A percentile compares a stretch with the other conserved stretches of the same genome.
Evolutionary conservation across 208 protist genomes (phyloP).

Genomic region (Crithidia bombi): DNA sequence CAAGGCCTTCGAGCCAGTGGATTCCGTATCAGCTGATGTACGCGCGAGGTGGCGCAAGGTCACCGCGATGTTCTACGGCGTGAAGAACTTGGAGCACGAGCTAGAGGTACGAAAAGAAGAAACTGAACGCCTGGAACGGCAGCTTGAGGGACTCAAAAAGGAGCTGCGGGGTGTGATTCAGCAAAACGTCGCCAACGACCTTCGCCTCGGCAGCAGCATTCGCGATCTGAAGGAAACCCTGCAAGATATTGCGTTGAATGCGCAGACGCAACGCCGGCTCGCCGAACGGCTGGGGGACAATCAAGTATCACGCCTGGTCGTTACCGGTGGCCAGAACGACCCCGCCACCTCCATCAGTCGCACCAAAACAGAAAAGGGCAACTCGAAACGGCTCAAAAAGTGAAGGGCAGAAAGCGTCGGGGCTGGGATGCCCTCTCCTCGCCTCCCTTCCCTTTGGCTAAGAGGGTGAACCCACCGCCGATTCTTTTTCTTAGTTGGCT

Average conservation of each 20-base stretch:
- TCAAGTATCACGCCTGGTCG: constrained; percentile 29
- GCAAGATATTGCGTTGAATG: constrained; percentile 67
- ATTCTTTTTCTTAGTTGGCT: background rate
- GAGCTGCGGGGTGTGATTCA: constrained; percentile 41
- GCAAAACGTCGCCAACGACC: constrained; percentile 44
- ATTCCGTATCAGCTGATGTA: constrained; percentile 26
- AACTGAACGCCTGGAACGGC: constrained; percentile 31
- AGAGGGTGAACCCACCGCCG: background rate
- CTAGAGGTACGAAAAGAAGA: constrained; percentile 23
- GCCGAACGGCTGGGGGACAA: constrained; percentile 39
- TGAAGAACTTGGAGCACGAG: constrained; percentile 42
- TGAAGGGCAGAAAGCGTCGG: background rate
- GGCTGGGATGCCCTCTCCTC: too few relatives aligned
- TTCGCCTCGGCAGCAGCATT: constrained; percentile 49
- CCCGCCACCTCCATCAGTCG: constrained; percentile 3
- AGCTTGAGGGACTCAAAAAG: constrained; percentile 26
- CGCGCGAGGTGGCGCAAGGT: constrained; percentile 21
- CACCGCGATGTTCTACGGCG: constrained; percentile 24
- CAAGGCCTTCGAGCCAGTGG: constrained; percentile 28
- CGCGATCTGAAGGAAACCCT: constrained; percentile 61
- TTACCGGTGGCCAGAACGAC: constrained; percentile 29
- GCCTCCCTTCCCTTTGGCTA: too few relatives aligned
- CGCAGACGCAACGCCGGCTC: constrained; percentile 46
- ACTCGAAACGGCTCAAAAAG: background rate
- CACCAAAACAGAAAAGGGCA: constrained; percentile 6